phyloP scores from a whole-genome alignment of 176 grass and related monocot species.

The Aegilops sharonensis region DNA sequence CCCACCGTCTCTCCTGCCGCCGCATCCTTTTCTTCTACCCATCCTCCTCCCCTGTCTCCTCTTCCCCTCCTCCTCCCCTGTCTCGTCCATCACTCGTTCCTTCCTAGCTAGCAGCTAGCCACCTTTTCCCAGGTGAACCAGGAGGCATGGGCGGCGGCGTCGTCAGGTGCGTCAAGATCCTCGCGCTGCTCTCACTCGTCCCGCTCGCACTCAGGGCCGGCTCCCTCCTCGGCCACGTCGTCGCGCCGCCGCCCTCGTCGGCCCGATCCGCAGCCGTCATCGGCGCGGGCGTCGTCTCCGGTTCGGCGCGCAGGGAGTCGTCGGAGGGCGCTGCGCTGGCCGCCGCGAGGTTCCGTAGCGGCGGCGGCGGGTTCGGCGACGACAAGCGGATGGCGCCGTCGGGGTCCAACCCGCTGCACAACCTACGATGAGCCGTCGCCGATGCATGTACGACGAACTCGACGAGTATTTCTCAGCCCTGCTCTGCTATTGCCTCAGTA shows the following conservation, averaged over 20 bases:
- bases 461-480: neutral
- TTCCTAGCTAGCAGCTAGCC: neutral
- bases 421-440: constrained; percentile 22
- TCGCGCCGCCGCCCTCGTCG: neutral
- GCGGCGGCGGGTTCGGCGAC: constrained; percentile 21
- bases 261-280: neutral
- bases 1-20: neutral
- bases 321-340: neutral
- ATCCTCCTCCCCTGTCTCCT: neutral
- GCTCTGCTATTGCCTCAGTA: neutral
- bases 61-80: neutral
- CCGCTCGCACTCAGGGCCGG: constrained; percentile 28
- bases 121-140: neutral
- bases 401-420: constrained; percentile 70
- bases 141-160: constrained; percentile 1
- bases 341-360: neutral
- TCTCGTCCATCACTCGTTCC: neutral
- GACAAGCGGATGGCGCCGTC: constrained; percentile 66
- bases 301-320: neutral
- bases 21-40: neutral
- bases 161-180: constrained; percentile 45
- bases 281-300: neutral
- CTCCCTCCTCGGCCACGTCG: constrained; percentile 31
- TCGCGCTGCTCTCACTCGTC: constrained; percentile 39
- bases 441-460: neutral